phyloP scores from a whole-genome alignment of 1,284 basidiomycete genomes.

The Pterula multifida region DNA sequence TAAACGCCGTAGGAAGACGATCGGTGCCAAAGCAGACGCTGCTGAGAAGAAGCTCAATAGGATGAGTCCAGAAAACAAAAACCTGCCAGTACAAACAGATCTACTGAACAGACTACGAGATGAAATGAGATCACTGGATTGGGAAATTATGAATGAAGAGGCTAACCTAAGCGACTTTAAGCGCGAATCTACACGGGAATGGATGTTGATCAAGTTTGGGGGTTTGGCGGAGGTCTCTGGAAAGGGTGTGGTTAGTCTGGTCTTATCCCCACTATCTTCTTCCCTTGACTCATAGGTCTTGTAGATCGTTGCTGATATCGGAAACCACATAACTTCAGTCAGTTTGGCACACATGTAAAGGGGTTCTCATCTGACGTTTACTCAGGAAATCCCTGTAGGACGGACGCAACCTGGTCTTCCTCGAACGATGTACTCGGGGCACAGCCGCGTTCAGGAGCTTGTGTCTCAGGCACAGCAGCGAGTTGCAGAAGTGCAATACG shows the following conservation, averaged over 20 bases:
- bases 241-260: slow-evolving; percentile 44
- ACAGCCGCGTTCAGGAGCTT: slow-evolving; percentile 47
- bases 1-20: slow-evolving; percentile 54
- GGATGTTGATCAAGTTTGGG: slow-evolving; percentile 43
- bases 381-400: slow-evolving; percentile 71
- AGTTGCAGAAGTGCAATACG: slow-evolving; percentile 43
- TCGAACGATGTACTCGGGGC: slow-evolving; percentile 60
- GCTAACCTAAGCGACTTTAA: slow-evolving; percentile 81
- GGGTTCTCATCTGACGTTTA: slow-evolving; percentile 5
- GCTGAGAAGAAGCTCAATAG: slow-evolving; percentile 85
- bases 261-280: slow-evolving; percentile 1
- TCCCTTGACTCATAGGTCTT: slow-evolving; percentile 6
- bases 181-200: slow-evolving; percentile 53
- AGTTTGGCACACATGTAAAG: slow-evolving; percentile 13
- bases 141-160: slow-evolving; percentile 79
- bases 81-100: slow-evolving; percentile 66
- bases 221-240: not conserved
- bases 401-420: slow-evolving; percentile 72
- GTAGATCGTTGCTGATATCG: slow-evolving; percentile 76
- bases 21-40: slow-evolving; percentile 68
- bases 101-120: slow-evolving; percentile 61
- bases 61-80: slow-evolving; percentile 90
- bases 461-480: slow-evolving; percentile 53
- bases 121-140: slow-evolving; percentile 72
- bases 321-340: slow-evolving; percentile 66